phyloP scores from a whole-genome alignment of 2,329 filamentous ascomycete species.

The Clarireedia paspali region DNA sequence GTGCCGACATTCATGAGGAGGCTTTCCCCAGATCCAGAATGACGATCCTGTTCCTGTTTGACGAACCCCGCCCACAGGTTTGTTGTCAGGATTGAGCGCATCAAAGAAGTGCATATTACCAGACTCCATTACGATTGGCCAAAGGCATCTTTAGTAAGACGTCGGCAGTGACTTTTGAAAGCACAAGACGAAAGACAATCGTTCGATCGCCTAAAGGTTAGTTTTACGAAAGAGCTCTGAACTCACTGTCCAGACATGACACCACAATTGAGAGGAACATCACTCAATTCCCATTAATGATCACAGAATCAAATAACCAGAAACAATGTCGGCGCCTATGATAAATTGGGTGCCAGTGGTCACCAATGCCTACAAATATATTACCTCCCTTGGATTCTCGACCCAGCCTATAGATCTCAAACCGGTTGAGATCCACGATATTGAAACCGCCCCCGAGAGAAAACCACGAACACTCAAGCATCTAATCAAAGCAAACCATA shows the following conservation, averaged over 20 bases:
- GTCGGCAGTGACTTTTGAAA: no score
- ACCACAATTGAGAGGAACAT: neutral
- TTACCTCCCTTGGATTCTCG: conserved; percentile 24
- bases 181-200: neutral
- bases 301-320: neutral
- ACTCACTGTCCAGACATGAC: neutral
- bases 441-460: conserved; percentile 75
- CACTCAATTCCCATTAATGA: neutral
- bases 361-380: conserved; percentile 31
- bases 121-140: no score
- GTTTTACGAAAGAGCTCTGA: neutral
- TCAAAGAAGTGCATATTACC: no score
- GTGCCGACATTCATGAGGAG: no score
- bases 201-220: neutral
- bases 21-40: no score
- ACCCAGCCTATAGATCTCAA: conserved; percentile 47
- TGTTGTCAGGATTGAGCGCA: no score
- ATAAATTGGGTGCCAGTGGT: conserved; percentile 37
- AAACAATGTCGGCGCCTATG: conserved; percentile 33
- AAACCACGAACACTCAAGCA: conserved; percentile 80
- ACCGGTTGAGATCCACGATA: conserved; percentile 64
- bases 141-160: no score
- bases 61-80: no score
- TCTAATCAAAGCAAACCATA: conserved; percentile 83
- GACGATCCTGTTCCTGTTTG: no score